Base-by-base conservation (phyloP, 257 asterid genomes). In the Solanum paucissectum region DNA sequence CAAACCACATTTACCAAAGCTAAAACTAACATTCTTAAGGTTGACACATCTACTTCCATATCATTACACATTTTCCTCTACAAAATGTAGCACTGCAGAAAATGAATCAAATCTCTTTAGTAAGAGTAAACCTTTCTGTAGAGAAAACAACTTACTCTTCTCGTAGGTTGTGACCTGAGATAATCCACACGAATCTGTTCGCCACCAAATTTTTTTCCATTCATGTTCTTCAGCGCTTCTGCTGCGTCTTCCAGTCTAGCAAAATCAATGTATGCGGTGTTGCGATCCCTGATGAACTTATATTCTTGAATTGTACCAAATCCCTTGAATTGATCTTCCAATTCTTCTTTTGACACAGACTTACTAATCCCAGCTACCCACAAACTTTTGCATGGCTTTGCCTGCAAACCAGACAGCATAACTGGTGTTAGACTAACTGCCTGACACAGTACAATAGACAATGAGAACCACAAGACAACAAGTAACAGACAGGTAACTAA, bases 291-390 rank as follows among this genome's bases (percentile, higher is more conserved):
- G 88, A 92, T 93, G 90, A 96, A 95, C 91, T 94, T 97, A 84
- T 96, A 92, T 88, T 96, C 99, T 91, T 94, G 98, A 83, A 97
- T 89, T 88, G 91, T 91, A 88, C 99, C 99, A 77, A 94, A 97
- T 87, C 90, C 93, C 69, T 87, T 93, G 88, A 97, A 97, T 90
- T 93, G 97, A 83, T 92, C 92, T 94, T 97, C 99, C 93, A 97
- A 79, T 82, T 93, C 98, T 90, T 97, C 99, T 88, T 91, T 96
- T 60, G 96, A 83, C 75, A 94, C 89, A 87, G 98, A 93, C 79
- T 91, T 96, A 91, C 98, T 86, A 66, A 97, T 91, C 88, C 99
- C 99, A 87, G 98, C 94, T 72, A 97, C 99, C 99, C 99, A 96
- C 91, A 97, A 90, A 88, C 96, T 96, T 91, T 96, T 97, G 88